Percentiles rank a stretch among this genome's conserved stretches.
phyloP scores from a whole-genome alignment of 352 stramenopile genomes.

The Globisporangium viniferum region DNA sequence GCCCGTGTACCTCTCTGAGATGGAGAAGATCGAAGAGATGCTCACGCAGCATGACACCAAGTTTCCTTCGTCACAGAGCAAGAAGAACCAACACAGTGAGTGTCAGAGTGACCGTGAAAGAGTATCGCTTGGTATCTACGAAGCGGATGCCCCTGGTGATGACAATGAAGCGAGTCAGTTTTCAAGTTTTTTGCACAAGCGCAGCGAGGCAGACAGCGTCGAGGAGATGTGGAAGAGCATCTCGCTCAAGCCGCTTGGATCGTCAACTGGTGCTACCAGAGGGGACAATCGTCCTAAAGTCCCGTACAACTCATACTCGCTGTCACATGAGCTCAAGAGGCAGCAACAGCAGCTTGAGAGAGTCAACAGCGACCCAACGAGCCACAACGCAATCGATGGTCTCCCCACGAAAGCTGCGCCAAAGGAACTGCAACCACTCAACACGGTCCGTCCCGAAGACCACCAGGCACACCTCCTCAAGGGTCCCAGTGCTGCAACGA shows the following conservation, averaged over 20 bases:
- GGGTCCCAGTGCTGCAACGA: not conserved
- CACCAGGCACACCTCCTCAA: too few relatives aligned
- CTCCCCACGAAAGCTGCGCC: not conserved
- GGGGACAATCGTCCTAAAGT: not conserved
- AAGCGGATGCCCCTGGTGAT: not conserved
- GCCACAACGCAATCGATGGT: too few relatives aligned
- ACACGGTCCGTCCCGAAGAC: too few relatives aligned
- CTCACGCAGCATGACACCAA: constrained; percentile 28
- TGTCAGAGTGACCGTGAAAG: not conserved
- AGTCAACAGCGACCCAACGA: too few relatives aligned
- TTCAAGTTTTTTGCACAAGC: constrained; percentile 17
- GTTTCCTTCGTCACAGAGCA: constrained; percentile 8
- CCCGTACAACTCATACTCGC: constrained; percentile 43
- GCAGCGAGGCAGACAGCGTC: constrained; percentile 23
- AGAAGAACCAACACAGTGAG: not conserved
- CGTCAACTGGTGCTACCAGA: not conserved
- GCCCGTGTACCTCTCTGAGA: constrained; percentile 41
- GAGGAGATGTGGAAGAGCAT: constrained; percentile 67
- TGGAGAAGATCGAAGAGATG: constrained; percentile 55
- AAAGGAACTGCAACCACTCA: not conserved
- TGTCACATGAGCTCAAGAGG: constrained; percentile 17
- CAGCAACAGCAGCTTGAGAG: not conserved
- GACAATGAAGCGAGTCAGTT: constrained; percentile 1
- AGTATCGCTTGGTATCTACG: not conserved
- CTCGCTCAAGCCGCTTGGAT: constrained; percentile 27